These are phyloP conservation scores for Penicillium turbatum DNA, from an alignment of 495 filamentous ascomycete genomes.

Conservation along the genomic window DNA sequence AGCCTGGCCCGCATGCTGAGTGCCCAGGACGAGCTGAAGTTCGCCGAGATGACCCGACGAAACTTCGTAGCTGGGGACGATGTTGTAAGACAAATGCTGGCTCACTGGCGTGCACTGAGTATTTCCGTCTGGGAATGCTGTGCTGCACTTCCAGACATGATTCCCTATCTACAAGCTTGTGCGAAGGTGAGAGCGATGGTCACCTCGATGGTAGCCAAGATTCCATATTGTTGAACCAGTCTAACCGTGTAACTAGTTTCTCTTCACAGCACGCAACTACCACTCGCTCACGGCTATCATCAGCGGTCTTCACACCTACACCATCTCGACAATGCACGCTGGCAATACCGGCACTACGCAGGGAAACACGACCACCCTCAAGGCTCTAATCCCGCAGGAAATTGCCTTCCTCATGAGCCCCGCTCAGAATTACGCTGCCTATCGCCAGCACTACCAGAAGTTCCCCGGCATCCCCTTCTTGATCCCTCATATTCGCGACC, in stretches of 20 bases:
- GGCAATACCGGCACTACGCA: conserved; percentile 10
- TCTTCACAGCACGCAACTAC: conserved; percentile 29
- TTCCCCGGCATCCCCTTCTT: conserved; percentile 41
- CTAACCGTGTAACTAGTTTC: conserved; percentile 20
- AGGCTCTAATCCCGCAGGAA: conserved; percentile 24
- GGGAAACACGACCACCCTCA: conserved; percentile 18
- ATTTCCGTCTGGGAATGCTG: conserved; percentile 42
- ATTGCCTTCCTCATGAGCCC: conserved; percentile 26
- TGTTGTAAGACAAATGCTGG: conserved; percentile 15
- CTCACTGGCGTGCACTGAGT: conserved; percentile 30
- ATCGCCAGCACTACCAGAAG: conserved; percentile 32
- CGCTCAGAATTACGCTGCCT: conserved; percentile 31
- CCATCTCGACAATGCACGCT: conserved; percentile 22
- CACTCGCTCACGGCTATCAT: conserved; percentile 37
- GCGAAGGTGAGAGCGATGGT: conserved; percentile 24
- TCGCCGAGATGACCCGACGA: conserved; percentile 24
- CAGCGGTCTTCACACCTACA: conserved; percentile 33
- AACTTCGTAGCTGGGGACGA: conserved; percentile 20
- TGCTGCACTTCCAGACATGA: conserved; percentile 32
- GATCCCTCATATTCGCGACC: conserved; percentile 37
- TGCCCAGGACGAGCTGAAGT: conserved; percentile 26
- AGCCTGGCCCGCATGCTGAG: conserved; percentile 33
- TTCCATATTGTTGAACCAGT: not conserved
- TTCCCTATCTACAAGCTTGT: conserved; percentile 34
- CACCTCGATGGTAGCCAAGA: not conserved